Evolutionary conservation across 2,329 filamentous ascomycete species (phyloP).

Genomic region (Ceratocystis colombiana): DNA sequence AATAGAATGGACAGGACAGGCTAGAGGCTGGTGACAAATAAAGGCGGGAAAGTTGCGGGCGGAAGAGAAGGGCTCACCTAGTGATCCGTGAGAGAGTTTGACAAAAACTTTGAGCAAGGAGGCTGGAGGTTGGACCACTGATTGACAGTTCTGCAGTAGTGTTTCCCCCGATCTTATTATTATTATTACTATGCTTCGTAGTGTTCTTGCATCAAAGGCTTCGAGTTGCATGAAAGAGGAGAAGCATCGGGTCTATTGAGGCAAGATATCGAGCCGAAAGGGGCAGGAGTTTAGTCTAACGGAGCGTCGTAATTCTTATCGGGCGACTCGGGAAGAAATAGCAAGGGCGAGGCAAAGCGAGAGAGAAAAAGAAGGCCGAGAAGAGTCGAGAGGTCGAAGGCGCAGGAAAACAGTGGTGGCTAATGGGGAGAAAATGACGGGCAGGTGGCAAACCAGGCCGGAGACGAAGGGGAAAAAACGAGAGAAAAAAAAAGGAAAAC

Average conservation of each 20-base stretch:
- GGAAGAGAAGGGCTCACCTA: conserved; percentile 3
- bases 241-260: neutral
- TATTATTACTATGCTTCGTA: neutral
- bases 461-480: neutral
- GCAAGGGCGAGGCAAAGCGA: neutral
- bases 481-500: neutral
- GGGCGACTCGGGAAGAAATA: neutral
- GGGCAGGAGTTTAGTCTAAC: neutral
- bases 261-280: neutral
- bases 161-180: neutral
- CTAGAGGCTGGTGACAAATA: conserved; percentile 3
- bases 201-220: neutral
- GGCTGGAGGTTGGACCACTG: conserved; percentile 1
- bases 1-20: neutral
- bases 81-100: conserved; percentile 6
- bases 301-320: neutral
- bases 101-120: conserved; percentile 7
- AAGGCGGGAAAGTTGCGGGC: conserved; percentile 4
- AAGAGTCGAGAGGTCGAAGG: neutral
- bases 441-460: conserved; percentile 11
- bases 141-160: neutral
- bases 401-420: neutral
- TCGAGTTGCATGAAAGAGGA: neutral
- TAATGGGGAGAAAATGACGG: neutral
- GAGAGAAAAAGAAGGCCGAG: neutral